Conservation (phyloP, 2,329 filamentous ascomycete genomes). For the Fusarium albosuccineum region DNA sequence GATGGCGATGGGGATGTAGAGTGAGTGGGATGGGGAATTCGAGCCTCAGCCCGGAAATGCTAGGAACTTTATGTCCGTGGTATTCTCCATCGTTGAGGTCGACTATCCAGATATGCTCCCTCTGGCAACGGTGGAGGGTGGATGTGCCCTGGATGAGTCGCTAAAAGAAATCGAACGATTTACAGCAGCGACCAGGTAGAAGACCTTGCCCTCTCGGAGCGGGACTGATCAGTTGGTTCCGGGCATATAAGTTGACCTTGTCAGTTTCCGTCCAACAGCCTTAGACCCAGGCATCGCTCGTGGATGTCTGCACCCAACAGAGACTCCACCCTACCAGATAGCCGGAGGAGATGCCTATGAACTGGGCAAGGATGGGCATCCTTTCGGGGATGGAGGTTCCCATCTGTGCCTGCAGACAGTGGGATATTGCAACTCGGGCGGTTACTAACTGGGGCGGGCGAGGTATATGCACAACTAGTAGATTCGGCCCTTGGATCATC, state of each 20-base stretch:
- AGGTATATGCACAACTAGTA: not conserved
- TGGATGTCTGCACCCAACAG: not conserved
- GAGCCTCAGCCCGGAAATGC: constrained; percentile 1
- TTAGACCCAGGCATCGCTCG: not conserved
- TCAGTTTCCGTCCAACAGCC: constrained; percentile 3
- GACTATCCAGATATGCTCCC: constrained; percentile 12
- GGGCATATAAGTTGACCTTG: not conserved
- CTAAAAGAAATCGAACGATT: constrained; percentile 4
- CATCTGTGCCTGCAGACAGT: constrained; percentile 9
- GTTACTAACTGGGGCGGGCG: not conserved
- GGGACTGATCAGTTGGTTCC: constrained; percentile 5
- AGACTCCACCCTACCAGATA: constrained; percentile 3
- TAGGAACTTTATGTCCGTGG: constrained; percentile 23
- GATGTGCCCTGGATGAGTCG: not conserved
- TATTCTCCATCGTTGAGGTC: constrained; percentile 2
- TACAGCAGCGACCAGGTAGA: not conserved
- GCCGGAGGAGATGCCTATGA: constrained; percentile 1
- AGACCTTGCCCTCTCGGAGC: not conserved
- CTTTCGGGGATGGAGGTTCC: not conserved
- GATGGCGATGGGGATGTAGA: constrained; percentile 7
- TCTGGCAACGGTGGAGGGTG: not conserved
- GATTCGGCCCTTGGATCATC: not conserved
- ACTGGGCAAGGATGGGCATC: constrained; percentile 8
- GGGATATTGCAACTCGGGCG: constrained; percentile 1
- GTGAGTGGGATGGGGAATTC: not conserved